Evolutionary conservation across 805 yeast genomes (phyloP).

Genomic region (Yarrowia divulgata): DNA sequence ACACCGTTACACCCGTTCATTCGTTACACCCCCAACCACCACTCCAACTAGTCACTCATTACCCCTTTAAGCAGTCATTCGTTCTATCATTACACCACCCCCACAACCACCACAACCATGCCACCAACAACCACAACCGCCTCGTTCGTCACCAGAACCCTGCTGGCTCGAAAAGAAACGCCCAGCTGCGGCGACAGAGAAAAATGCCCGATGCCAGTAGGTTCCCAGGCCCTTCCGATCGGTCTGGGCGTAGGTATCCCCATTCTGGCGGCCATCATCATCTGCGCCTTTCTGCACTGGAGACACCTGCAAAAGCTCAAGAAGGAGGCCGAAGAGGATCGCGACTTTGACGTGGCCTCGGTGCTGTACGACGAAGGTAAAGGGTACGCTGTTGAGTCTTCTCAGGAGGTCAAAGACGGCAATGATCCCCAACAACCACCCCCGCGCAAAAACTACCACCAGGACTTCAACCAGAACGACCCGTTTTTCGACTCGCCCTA

Average conservation of each 20-base stretch:
- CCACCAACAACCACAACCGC: neutral
- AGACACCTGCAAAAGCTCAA: conserved; percentile 49
- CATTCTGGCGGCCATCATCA: conserved; percentile 47
- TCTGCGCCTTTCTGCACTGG: conserved; percentile 49
- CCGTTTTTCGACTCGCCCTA: conserved; percentile 36
- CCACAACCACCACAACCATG: neutral
- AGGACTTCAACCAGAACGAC: conserved; percentile 35
- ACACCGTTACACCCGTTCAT: neutral
- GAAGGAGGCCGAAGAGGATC: conserved; percentile 51
- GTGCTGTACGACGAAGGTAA: conserved; percentile 44
- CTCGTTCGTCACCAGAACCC: neutral
- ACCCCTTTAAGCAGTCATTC: neutral
- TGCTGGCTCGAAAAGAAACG: conserved; percentile 28
- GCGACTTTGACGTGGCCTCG: conserved; percentile 51
- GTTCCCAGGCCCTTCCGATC: conserved; percentile 44
- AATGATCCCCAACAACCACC: neutral
- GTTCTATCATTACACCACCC: neutral
- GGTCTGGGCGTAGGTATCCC: conserved; percentile 55
- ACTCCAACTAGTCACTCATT: too few relatives aligned
- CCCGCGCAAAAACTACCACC: conserved; percentile 3
- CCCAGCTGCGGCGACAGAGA: conserved; percentile 38
- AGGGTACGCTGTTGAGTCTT: neutral
- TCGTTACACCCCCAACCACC: too few relatives aligned
- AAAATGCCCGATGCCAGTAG: conserved; percentile 44
- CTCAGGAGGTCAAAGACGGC: neutral